These are phyloP conservation scores for Vaccinium corymbosum DNA, from an alignment of 148 eudicot genomes.

Conservation along the genomic window DNA sequence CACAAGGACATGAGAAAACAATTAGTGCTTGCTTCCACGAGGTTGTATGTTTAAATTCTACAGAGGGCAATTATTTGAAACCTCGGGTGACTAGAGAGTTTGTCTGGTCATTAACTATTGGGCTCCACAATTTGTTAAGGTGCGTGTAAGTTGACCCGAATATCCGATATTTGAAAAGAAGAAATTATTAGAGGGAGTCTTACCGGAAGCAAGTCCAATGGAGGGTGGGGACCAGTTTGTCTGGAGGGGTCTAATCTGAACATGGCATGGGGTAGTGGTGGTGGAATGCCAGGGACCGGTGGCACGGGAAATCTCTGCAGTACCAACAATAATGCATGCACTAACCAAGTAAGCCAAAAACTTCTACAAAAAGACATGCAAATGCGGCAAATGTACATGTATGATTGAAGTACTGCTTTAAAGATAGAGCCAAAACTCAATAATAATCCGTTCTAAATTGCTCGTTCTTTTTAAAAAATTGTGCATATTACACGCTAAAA, in stretches of 20 bases:
- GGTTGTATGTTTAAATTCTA: too few species aligned
- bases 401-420: background rate
- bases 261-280: constrained; percentile 47
- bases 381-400: background rate
- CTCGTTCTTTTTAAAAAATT: too few species aligned
- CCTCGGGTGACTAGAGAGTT: too few species aligned
- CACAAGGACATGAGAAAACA: too few species aligned
- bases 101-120: too few species aligned
- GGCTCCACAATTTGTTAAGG: too few species aligned
- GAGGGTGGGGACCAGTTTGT: constrained; percentile 39
- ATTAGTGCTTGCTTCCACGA: too few species aligned
- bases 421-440: background rate
- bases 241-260: constrained; percentile 35
- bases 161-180: too few species aligned
- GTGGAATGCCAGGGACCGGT: constrained; percentile 70
- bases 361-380: background rate
- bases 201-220: constrained; percentile 68
- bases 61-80: too few species aligned
- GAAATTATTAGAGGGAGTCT: background rate
- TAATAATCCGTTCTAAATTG: too few species aligned
- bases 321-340: background rate
- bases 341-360: constrained; percentile 4
- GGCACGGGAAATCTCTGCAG: constrained; percentile 61
- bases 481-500: too few species aligned
- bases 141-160: too few species aligned